Evolutionary conservation across 2,329 filamentous ascomycete species (phyloP).

Genomic region (Periconia sp.): DNA sequence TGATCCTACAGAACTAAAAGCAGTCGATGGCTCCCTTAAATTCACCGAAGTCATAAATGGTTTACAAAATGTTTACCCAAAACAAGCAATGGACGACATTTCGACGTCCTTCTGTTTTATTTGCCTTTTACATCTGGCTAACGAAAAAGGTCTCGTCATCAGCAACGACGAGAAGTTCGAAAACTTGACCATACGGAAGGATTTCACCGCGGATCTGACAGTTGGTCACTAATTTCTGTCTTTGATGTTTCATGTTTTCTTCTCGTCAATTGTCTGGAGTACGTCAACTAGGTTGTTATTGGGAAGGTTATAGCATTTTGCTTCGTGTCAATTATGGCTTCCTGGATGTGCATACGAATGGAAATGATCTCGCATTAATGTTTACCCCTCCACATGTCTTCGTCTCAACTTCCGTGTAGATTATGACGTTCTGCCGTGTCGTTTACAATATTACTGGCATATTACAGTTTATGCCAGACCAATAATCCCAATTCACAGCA

Average conservation of each 20-base stretch:
- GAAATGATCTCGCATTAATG: not conserved
- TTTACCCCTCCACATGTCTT: not conserved
- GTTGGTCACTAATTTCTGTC: conserved; percentile 16
- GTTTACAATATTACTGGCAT: too few species aligned
- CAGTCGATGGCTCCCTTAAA: conserved; percentile 63
- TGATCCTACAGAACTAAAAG: conserved; percentile 38
- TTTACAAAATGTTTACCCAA: conserved; percentile 81
- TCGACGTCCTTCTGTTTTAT: conserved; percentile 95
- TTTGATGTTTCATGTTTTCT: too few species aligned
- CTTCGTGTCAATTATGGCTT: too few species aligned
- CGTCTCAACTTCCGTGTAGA: too few species aligned
- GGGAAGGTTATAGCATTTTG: too few species aligned
- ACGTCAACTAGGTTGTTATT: too few species aligned
- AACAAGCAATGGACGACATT: conserved; percentile 86
- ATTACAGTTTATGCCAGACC: too few species aligned
- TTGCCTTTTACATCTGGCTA: conserved; percentile 84
- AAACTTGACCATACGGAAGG: conserved; percentile 52
- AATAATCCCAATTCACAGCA: too few species aligned
- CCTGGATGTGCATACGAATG: too few species aligned
- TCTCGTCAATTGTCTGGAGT: too few species aligned
- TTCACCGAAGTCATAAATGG: conserved; percentile 94
- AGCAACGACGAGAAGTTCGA: conserved; percentile 59
- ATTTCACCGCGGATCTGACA: conserved; percentile 47
- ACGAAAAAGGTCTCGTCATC: conserved; percentile 86
- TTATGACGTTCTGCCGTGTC: too few species aligned